Conservation (phyloP, 768 basidiomycete species). For the Suillus ampliporus region DNA sequence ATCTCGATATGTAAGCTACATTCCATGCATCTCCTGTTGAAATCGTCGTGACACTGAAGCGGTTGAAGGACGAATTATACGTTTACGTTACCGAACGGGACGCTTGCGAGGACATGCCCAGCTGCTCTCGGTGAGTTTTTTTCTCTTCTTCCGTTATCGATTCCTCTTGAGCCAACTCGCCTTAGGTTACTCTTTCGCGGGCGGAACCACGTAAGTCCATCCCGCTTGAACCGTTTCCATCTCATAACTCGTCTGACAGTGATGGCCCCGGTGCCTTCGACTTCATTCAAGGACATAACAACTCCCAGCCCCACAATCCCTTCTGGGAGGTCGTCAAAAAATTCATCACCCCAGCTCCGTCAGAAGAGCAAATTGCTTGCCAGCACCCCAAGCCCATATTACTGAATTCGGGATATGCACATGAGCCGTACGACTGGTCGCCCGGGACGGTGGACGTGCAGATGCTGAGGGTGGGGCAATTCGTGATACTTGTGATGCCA, state of each 20-base stretch:
- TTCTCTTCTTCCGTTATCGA: conserved; percentile 1
- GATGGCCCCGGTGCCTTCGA: conserved; percentile 84
- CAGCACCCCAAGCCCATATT: conserved; percentile 82
- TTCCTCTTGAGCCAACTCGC: conserved; percentile 11
- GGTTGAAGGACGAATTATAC: conserved; percentile 61
- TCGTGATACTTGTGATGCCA: conserved; percentile 77
- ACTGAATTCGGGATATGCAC: conserved; percentile 76
- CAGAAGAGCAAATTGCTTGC: conserved; percentile 66
- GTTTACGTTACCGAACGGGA: conserved; percentile 71
- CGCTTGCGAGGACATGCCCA: conserved; percentile 73
- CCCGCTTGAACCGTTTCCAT: neutral
- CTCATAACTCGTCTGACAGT: conserved; percentile 36
- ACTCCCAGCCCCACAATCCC: conserved; percentile 67
- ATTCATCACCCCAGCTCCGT: conserved; percentile 68
- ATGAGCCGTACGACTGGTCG: conserved; percentile 75
- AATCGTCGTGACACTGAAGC: conserved; percentile 1
- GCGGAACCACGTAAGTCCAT: conserved; percentile 76
- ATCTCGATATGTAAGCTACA: conserved; percentile 68
- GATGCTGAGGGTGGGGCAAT: conserved; percentile 76
- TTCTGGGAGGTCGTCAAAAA: conserved; percentile 85
- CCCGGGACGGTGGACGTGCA: conserved; percentile 77
- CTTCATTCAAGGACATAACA: conserved; percentile 77
- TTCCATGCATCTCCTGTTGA: neutral
- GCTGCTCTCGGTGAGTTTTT: conserved; percentile 67
- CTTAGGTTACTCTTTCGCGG: conserved; percentile 75